Evolutionary conservation across 352 stramenopile genomes (phyloP), one percentile per base, ranked within the genome.

Genomic region (Pseudoperonospora humuli): DNA sequence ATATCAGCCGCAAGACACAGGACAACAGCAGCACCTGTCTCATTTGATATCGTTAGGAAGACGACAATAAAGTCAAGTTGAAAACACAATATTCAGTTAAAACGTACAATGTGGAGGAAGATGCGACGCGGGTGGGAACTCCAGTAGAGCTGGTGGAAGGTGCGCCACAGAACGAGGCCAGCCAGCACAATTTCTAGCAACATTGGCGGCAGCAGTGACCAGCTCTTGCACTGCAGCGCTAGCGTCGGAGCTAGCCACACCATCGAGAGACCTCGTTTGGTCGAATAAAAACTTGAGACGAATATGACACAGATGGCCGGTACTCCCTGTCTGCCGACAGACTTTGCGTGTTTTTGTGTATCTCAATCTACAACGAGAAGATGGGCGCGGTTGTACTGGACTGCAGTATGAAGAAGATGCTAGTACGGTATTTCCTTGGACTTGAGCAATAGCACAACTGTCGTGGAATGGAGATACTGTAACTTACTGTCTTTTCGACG

Each of bases 141-240:
- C 67, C 69, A 86, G 46, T 75, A 77, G 38, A 81, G 45, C 15
- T 86, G 75, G 53, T 84, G 71, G 20, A 54, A 58, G 2, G 58
- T 64, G 15, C 75, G 71, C 75, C 75, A 86, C 15, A 83, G 41
- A 18, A 79, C 67, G 19, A 65, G 49, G 19, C 48, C 36, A 6
- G 55, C 31, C 4, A 84, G 60, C 23, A 62, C 42, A 20, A 35
- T 39, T 31, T 86, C 75, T 26, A 84, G 50, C 37, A 70, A 25
- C 42, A 83, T 45, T 36, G 67, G 69, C 44, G 67, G 64, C 50
- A 81, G 35, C 34, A 81, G 44, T 31, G 51, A 17, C 67, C 56
- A 75, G 54, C 57, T 76, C 18, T 42, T 46, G 56, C 74, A 86
- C 17, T 37, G 20, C 46, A 60, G 54, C 37, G 39, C 36, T 14